Evolutionary conservation across 495 filamentous ascomycete genomes (phyloP), one percentile per base, ranked within the genome.

Genomic region (Friedmanniomyces simplex): DNA sequence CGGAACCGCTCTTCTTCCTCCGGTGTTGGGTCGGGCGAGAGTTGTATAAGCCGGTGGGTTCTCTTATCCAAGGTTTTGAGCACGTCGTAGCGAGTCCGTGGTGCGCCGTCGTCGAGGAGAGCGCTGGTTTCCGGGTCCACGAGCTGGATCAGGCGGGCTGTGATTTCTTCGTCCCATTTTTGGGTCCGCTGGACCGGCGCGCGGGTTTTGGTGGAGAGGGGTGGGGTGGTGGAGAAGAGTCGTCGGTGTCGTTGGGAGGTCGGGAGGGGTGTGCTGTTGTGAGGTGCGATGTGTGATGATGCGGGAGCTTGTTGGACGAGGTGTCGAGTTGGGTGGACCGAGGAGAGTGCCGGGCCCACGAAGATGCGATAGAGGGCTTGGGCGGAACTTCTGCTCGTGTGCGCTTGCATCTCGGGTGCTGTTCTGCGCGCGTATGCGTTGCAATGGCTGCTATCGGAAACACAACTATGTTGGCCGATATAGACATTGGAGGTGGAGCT

Each of bases 31-130:
- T 67, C 51, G 1, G 72, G 64, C 1, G 75, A 69, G 1, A 91
- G 75, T 66, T 83, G 76, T 0, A 85, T 60, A 10, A 93, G 74
- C 42, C 74, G 78, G 57, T 84, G 66, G 0, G 72, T 70, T 10
- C 66, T 57, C 22, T 68, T 74, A 12, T 76, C 71, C 14, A 86
- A 76, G 55, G 74, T 73, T 37, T 76, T 67, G 12, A 74, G 68
- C 49, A 76, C 71, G 28, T 82, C 82, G 18, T 88, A 45, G 53
- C 77, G 75, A 13, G 89, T 61, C 26, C 41, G 45, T 11, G 64
- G 55, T 1, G 22, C 26, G 1, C 34, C 22, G 42, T 54, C 12
- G 21, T 20, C 22, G n/a, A 28, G 34, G 18, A 71, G 46, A 3
- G 47, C 65, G 49, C 60, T 62, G 25, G 62, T 57, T 21, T 63